Percentiles rank a stretch among this genome's conserved stretches.
phyloP scores from a whole-genome alignment of 2,329 filamentous ascomycete species.

The Endothia cerciana region DNA sequence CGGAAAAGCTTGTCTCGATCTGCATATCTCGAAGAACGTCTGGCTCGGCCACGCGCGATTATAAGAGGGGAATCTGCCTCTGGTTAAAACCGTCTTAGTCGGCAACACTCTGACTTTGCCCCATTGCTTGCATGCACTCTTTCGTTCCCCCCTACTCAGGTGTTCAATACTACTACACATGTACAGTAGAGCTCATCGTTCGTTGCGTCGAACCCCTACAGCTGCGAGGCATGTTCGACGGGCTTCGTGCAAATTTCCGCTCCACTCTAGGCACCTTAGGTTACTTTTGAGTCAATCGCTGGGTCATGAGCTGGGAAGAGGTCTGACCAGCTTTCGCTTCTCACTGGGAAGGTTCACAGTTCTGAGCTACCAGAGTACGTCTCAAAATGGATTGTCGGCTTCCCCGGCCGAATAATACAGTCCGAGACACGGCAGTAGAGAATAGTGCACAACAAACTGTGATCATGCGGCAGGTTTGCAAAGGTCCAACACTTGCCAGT shows the following conservation, averaged over 20 bases:
- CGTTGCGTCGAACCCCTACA: neutral
- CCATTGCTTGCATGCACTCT: no score
- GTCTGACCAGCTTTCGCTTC: slow-evolving; percentile 1
- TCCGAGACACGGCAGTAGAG: no score
- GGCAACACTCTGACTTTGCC: neutral
- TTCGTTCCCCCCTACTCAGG: no score
- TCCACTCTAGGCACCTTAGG: no score
- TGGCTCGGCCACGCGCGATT: neutral
- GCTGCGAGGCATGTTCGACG: neutral
- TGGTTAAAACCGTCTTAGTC: neutral
- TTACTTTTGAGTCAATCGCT: neutral
- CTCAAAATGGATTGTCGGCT: no score
- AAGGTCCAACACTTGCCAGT: no score
- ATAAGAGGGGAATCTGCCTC: neutral
- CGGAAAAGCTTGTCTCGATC: slow-evolving; percentile 4
- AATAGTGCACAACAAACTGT: no score
- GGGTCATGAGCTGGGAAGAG: no score
- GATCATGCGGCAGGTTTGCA: no score
- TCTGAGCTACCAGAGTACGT: neutral
- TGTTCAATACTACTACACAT: neutral
- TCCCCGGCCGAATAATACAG: neutral
- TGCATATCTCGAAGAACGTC: neutral
- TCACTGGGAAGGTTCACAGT: neutral
- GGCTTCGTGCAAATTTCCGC: neutral
- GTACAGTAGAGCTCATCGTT: neutral